Conservation (phyloP, 2,329 filamentous ascomycete genomes). For the Paecilomyces niveus region DNA sequence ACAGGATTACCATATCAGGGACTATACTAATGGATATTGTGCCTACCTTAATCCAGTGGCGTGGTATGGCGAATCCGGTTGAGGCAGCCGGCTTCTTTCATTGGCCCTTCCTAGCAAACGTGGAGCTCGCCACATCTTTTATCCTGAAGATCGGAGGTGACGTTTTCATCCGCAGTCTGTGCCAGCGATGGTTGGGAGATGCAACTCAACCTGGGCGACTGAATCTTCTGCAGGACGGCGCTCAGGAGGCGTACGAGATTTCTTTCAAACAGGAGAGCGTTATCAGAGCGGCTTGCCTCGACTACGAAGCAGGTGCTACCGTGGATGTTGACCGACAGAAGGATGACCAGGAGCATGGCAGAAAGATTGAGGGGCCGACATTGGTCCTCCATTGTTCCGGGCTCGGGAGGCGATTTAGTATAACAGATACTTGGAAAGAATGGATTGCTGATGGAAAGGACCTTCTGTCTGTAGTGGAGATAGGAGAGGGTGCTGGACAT, state of each 20-base stretch:
- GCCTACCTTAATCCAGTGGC: slow-evolving; percentile 42
- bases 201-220: neutral
- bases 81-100: slow-evolving; percentile 39
- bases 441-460: slow-evolving; percentile 32
- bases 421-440: slow-evolving; percentile 36
- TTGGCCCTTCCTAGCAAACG: slow-evolving; percentile 46
- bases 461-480: slow-evolving; percentile 24
- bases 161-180: slow-evolving; percentile 27
- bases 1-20: slow-evolving; percentile 30
- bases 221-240: slow-evolving; percentile 15
- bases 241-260: slow-evolving; percentile 37
- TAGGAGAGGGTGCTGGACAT: slow-evolving; percentile 32
- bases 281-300: slow-evolving; percentile 38
- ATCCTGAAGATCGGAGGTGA: slow-evolving; percentile 38
- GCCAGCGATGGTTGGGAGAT: slow-evolving; percentile 23
- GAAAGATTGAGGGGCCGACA: slow-evolving; percentile 36
- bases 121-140: slow-evolving; percentile 36
- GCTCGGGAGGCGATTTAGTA: slow-evolving; percentile 39
- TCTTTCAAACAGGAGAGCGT: slow-evolving; percentile 38
- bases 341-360: slow-evolving; percentile 38
- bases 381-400: slow-evolving; percentile 39
- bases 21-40: slow-evolving; percentile 44
- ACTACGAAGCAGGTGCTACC: slow-evolving; percentile 40
- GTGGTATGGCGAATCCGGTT: slow-evolving; percentile 30
- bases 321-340: slow-evolving; percentile 39